Base-by-base conservation (phyloP, 306 rosid genomes). In the Sicyos edulis region DNA sequence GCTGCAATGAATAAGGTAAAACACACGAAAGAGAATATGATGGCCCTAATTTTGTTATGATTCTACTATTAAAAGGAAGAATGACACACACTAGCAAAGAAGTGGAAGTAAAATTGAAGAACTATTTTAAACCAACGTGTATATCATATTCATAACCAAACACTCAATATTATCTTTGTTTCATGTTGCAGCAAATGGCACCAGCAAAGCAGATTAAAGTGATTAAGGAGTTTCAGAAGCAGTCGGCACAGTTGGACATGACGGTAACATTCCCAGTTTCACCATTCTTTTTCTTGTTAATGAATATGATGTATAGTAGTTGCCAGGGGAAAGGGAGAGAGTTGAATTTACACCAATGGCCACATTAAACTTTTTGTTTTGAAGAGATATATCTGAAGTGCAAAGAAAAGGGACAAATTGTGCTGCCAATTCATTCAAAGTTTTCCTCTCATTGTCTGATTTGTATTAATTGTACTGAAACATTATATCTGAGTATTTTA, bases 191-290 rank as follows among this genome's bases (percentile, higher is more conserved):
- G 98, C 88, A 92, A 92, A 92, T 92, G 98, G 93, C 85, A 61
- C 98, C 98, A 5, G 82, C 96, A 74, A 92, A 92, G 80, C 98
- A 92, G 82, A 92, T 79, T 60, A 92, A 92, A 78, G 96, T 92
- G 84, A 90, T 92, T 17, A 65, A 29, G 55, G 96, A 92, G 69
- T 92, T 92, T 79, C 96, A 92, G 83, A 88, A 85, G 87, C 96
- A 92, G 82, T 88, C 98, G 0, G 90, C 98, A 70, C 98, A 92
- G 77, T 57, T 92, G 89, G 98, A 92, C 85, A 90, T 88, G 96
- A 92, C 98, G 87, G 98, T 92, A 89, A 86, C 55, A 76, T 73
- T 59, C 58, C 12, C 62, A 19, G 12, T 29, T 61, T 34, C 53
- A 49, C 40, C 29, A 22, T 74, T 58, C 8, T 40, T 47, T 59